Evolutionary conservation across 306 rosid genomes (phyloP).

Genomic region (Cucumis cinereus): DNA sequence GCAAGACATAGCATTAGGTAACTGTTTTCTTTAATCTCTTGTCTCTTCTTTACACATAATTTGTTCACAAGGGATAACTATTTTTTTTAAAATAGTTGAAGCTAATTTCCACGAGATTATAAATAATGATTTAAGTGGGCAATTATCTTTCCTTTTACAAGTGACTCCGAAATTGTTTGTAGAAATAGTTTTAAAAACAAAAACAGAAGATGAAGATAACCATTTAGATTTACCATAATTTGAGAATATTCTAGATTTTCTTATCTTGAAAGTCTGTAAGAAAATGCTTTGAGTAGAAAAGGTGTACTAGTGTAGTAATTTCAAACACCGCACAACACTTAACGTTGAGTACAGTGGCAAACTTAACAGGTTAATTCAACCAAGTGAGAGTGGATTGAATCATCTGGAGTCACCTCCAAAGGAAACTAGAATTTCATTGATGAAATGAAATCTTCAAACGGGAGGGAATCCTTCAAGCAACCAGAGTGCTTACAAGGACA

Average conservation of each 20-base stretch:
- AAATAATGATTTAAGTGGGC: background rate
- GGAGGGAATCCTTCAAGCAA: background rate
- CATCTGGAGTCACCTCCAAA: background rate
- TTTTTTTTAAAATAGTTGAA: background rate
- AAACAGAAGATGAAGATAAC: background rate
- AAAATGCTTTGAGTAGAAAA: background rate
- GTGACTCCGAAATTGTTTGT: background rate
- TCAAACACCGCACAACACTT: background rate
- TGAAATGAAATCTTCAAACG: background rate
- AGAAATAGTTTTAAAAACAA: background rate
- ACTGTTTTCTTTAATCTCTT: background rate
- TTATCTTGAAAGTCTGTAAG: background rate
- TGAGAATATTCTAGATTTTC: background rate
- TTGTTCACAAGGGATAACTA: background rate
- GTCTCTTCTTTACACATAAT: background rate
- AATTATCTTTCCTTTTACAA: background rate
- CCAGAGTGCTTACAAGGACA: background rate
- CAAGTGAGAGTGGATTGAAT: background rate
- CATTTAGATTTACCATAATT: background rate
- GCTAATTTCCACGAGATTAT: background rate
- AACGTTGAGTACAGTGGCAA: background rate
- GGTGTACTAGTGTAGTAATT: background rate
- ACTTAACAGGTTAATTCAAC: background rate
- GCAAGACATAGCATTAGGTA: too few species aligned
- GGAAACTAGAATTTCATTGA: background rate